Conservation (phyloP, 1,139 yeast genomes). For the Taiozyma sp. region DNA sequence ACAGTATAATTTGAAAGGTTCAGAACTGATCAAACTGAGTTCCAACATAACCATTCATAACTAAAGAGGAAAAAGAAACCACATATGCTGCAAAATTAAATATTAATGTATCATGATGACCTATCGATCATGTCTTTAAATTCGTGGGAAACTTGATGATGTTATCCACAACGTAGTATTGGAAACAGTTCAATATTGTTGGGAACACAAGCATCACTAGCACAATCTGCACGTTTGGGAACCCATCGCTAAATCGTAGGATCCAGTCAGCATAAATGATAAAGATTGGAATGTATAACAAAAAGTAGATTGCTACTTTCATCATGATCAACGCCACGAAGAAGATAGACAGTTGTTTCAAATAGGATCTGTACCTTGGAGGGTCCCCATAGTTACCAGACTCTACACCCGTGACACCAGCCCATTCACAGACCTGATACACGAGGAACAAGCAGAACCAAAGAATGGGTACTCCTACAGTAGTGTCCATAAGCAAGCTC, state of each 20-base stretch:
- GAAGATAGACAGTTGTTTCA: constrained; percentile 71
- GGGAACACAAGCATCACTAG: constrained; percentile 84
- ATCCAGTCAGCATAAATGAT: constrained; percentile 53
- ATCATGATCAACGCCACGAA: constrained; percentile 49
- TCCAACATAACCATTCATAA: constrained; percentile 1
- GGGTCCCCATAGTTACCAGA: constrained; percentile 83
- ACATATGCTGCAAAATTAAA: background rate
- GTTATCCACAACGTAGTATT: constrained; percentile 80
- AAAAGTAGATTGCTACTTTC: constrained; percentile 50
- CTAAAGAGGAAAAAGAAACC: background rate
- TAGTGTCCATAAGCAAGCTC: constrained; percentile 83
- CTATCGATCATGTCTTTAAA: background rate
- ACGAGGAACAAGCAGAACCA: constrained; percentile 45
- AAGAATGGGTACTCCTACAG: constrained; percentile 87
- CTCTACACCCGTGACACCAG: constrained; percentile 53
- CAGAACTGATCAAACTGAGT: constrained; percentile 16
- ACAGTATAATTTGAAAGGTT: constrained; percentile 20
- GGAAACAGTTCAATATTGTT: constrained; percentile 75
- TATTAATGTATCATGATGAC: background rate
- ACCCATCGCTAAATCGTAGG: constrained; percentile 73
- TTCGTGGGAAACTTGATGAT: constrained; percentile 52
- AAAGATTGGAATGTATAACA: constrained; percentile 52
- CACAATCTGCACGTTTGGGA: constrained; percentile 77
- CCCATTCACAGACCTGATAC: constrained; percentile 42
- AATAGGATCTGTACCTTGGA: constrained; percentile 59